phyloP scores from a whole-genome alignment of 176 grass and related monocot genomes.

The Aegilops longissima region DNA sequence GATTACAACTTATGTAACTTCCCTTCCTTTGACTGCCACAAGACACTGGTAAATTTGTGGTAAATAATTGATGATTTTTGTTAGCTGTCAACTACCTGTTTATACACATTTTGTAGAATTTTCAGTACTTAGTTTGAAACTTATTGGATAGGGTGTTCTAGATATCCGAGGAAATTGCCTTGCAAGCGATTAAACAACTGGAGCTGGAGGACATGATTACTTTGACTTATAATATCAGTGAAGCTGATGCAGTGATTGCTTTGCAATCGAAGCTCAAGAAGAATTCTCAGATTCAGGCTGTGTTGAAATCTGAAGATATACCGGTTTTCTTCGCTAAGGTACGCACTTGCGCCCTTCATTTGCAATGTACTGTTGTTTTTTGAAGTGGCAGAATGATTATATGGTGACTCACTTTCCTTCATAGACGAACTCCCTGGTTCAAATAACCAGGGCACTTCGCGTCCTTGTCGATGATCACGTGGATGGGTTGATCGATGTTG shows the following conservation, averaged over 20 bases:
- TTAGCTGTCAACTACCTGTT: not conserved
- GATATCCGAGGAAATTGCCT: constrained; percentile 65
- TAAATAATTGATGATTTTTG: not conserved
- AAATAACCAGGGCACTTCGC: constrained; percentile 64
- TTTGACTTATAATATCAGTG: constrained; percentile 68
- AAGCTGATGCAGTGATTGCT: constrained; percentile 80
- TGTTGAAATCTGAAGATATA: constrained; percentile 58
- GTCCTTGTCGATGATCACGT: constrained; percentile 57
- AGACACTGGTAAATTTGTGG: not conserved
- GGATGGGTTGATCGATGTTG: constrained; percentile 37
- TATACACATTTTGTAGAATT: not conserved
- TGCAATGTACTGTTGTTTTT: not conserved
- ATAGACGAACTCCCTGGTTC: constrained; percentile 67
- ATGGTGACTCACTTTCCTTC: not conserved
- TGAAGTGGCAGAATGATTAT: not conserved
- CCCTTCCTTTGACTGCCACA: not conserved
- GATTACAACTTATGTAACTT: not conserved
- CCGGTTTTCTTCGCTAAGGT: constrained; percentile 87
- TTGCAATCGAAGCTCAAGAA: constrained; percentile 80
- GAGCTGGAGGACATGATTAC: constrained; percentile 56
- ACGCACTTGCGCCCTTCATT: not conserved
- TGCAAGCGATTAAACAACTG: constrained; percentile 80
- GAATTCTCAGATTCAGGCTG: constrained; percentile 76
- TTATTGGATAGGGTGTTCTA: constrained; percentile 85
- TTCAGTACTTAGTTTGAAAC: constrained; percentile 42